Evolutionary conservation across 306 rosid genomes (phyloP), one percentile per base, ranked within the genome.

Genomic region (Elaeagnus macrophylla): DNA sequence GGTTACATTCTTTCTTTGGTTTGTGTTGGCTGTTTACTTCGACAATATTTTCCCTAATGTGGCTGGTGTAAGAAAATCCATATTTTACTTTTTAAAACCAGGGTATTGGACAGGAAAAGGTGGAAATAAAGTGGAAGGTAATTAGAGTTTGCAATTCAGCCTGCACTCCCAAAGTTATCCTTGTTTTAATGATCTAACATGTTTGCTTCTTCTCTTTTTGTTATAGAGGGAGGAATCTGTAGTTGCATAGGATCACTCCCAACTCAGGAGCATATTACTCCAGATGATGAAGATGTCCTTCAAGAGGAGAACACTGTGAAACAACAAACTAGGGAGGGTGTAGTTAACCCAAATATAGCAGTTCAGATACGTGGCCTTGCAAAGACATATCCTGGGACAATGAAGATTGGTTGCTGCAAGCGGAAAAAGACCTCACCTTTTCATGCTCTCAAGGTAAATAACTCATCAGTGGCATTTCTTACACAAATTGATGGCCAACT

Each of bases 261-360:
- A 3, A 64, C 44, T 39, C 71, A 57, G 67, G 95, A 78, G 66
- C 70, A 54, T 43, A 10, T 58, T 62, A 68, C 74, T 41, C 77
- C 94, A 48, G 86, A 90, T 51, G 95, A 90, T 74, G 84, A 79
- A 61, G 97, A 90, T 76, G 97, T 90, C 46, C 77, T 70, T 54
- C 77, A 81, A 71, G 97, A 90, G 76, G 95, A 83, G 82, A 83
- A 66, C 62, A 36, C 53, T 16, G 94, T 90, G 25, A 90, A 69
- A 62, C 70, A 67, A 62, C 81, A 78, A 72, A 48, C 56, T 46
- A 54, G 25, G 10, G 77, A 81, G 59, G 74, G 81, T 14, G 43
- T 56, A 48, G 57, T 77, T 16, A 86, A 79, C 20, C 37, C 71
- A 51, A 76, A 79, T 59, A 63, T 86, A 56, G 84, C 94, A 36